Evolutionary conservation across 306 rosid genomes (phyloP), one percentile per base, ranked within the genome.

Genomic region (Vicia faba): DNA sequence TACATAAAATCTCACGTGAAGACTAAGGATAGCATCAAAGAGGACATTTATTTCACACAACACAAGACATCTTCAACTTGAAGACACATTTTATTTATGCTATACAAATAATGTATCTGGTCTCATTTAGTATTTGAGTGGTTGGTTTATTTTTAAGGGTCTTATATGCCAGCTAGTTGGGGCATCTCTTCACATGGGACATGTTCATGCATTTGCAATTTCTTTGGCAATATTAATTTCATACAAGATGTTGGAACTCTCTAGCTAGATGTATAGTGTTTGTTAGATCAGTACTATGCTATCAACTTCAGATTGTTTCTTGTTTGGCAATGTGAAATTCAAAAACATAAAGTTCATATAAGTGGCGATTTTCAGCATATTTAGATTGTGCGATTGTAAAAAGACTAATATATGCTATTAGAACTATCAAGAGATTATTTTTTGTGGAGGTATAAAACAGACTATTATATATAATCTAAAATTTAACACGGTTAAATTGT

Each of bases 121-220:
- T 15, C 68, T 50, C 48, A 36, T 68, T 73, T 36, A 28, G 46
- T 57, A 16, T 59, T 0, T 5, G 31, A 48, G 56, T 46, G 18
- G 65, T 49, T 64, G 43, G 15, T 8, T 54, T 16, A 35, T 13
- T 5, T 54, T 16, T 35, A 33, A 29, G 36, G 55, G 57, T 39
- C 68, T 7, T 62, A 41, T 49, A 25, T 64, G 73, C 69, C 77
- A 58, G 69, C 64, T 1, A 70, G 14, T 48, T 74, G 76, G 73
- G 77, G 74, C 56, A 74, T 79, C 79, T 74, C 48, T 67, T 71
- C 84, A 72, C 81, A 72, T 76, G 79, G 75, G 60, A 35, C 28
- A 18, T 28, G 38, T 64, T 44, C 64, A 55, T 11, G 16, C 58
- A 43, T 58, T 71, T 38, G 33, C 23, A 33, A 40, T 35, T 40